Evolutionary conservation across 129 eudicot species (phyloP).

Genomic region (Lactuca sativa): DNA sequence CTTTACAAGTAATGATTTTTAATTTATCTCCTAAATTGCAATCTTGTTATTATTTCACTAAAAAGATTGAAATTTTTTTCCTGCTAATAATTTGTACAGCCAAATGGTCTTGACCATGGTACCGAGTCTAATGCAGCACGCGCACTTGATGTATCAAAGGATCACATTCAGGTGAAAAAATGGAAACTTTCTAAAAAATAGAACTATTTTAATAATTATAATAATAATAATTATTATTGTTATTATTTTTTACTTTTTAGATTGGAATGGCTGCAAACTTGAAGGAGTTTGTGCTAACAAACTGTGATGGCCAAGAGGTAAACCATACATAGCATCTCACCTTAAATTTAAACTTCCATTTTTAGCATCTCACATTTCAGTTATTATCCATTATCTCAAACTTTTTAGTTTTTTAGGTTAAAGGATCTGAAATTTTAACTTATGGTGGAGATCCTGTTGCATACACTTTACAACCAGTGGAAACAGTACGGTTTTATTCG

Average conservation of each 20-base stretch:
- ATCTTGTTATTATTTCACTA: neutral
- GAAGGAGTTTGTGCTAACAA: constrained; percentile 69
- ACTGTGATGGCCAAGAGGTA: constrained; percentile 84
- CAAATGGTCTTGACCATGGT: constrained; percentile 90
- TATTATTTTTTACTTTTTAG: constrained; percentile 32
- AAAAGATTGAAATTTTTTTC: constrained; percentile 15
- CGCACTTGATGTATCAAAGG: constrained; percentile 72
- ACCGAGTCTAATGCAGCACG: constrained; percentile 52
- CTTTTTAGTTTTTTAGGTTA: constrained; percentile 45
- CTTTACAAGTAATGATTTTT: constrained; percentile 64
- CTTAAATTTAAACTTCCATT: neutral
- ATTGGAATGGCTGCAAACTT: constrained; percentile 94
- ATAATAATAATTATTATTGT: too few species aligned
- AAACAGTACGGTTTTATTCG: constrained; percentile 61
- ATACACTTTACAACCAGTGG: constrained; percentile 66
- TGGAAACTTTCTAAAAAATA: neutral
- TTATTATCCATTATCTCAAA: constrained; percentile 1
- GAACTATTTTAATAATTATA: too few species aligned
- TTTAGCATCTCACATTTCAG: constrained; percentile 3
- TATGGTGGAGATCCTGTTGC: constrained; percentile 76
- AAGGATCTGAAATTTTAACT: constrained; percentile 71
- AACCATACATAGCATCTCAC: neutral
- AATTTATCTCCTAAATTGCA: constrained; percentile 8
- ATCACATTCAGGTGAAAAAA: constrained; percentile 76
- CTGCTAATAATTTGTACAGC: constrained; percentile 41